Base-by-base conservation (phyloP, 371 early-diverging fungal species). In the Pancytospora philotis region DNA sequence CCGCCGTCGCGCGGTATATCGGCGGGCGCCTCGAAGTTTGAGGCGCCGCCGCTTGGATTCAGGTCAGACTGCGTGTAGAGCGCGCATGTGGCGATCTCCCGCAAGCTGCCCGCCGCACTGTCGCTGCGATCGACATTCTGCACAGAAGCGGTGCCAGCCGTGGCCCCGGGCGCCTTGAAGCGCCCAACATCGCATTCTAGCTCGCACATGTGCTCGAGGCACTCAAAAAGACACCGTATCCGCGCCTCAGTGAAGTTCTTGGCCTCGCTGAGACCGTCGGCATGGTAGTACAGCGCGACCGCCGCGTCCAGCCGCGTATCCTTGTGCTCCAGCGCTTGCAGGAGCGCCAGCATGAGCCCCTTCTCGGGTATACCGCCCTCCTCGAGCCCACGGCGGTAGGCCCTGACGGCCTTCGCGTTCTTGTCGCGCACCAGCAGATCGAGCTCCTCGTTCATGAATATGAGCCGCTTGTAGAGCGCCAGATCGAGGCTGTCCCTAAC, bases 171-270 rank as follows among this genome's bases (percentile, higher is more conserved):
- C n/a, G n/a, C n/a, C n/a, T n/a, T n/a, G n/a, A n/a, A n/a, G n/a
- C n/a, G n/a, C n/a, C n/a, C n/a, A n/a, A 52, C 36, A 28, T 31
- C 16, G 52, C 73, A 72, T 25, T 69, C 63, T n/a, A 16, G 34
- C 32, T 52, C 58, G 22, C 55, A 62, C 27, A 19, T 30, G 45
- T 62, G 66, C 55, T 75, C 76, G 19, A 75, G 49, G 22, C 45
- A n/a, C 31, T 56, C 2, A 64, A 75, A 71, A 48, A 74, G 64
- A 10, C 19, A 36, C 30, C 67, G 45, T n/a, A 75, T 64, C 13
- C 34, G 58, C 8, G 41, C 30, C 55, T 66, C 67, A 36, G 16
- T 58, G 45, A 75, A 67, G 1, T 30, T 22, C 6, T 60, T 41
- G 31, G 37, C 2, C 1, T 56, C 19, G 2, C 13, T 1, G 59